phyloP scores from a whole-genome alignment of 169 alveolate genomes.

The Plasmodium cynomolgi region DNA sequence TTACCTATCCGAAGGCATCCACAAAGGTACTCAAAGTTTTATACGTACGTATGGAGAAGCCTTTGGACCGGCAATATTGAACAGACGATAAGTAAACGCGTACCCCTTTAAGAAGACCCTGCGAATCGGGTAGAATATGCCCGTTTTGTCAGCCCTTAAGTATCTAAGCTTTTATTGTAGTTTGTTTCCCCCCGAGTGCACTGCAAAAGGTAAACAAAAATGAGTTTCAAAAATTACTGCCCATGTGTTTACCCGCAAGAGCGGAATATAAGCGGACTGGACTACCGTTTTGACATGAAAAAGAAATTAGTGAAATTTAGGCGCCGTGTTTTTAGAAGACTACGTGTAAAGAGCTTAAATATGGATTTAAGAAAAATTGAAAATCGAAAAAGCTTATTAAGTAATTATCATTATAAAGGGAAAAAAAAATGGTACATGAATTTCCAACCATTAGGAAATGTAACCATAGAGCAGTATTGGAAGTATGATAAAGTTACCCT shows the following conservation, averaged over 20 bases:
- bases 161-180: neutral
- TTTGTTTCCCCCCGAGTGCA: neutral
- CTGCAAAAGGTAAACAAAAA: neutral
- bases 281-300: constrained; percentile 19
- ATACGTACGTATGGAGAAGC: constrained; percentile 13
- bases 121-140: neutral
- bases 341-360: constrained; percentile 23
- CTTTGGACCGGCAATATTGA: too few species aligned
- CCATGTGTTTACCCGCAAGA: constrained; percentile 39
- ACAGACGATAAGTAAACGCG: neutral
- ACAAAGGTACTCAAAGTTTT: neutral
- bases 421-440: constrained; percentile 66
- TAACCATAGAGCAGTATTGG: constrained; percentile 73
- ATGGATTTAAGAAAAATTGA: constrained; percentile 33
- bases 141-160: neutral
- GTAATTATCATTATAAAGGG: constrained; percentile 3
- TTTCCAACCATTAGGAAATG: constrained; percentile 58
- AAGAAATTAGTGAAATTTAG: constrained; percentile 9
- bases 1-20: neutral
- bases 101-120: neutral
- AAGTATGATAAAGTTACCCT: constrained; percentile 71
- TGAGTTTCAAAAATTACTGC: constrained; percentile 41
- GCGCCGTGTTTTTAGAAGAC: constrained; percentile 17
- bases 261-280: constrained; percentile 37
- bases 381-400: constrained; percentile 25